Base-by-base conservation (phyloP, 768 basidiomycete species). In the Tylopilus felleus region DNA sequence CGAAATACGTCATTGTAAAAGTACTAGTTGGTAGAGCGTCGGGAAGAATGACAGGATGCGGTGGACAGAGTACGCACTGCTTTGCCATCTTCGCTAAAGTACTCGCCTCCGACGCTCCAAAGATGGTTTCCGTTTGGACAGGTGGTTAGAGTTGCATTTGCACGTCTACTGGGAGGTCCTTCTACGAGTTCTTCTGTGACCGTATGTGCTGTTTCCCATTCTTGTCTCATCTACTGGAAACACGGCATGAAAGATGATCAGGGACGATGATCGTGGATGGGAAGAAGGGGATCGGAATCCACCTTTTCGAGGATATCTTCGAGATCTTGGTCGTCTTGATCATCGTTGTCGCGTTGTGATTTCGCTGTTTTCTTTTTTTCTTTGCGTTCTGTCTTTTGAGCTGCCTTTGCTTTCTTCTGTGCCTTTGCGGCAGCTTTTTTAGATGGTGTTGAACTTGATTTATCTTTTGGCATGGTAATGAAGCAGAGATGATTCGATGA, bases 1-100 rank as follows among this genome's bases (percentile, higher is more conserved):
- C 93, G 78, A 68, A 86, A 94, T 0, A 92, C 84, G 60, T 94
- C 93, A 60, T 86, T 89, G 71, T 93, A 93, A 70, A 93, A 91
- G 65, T 91, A 82, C 88, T 90, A 47, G 4, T 21, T 10, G 21
- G 2, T 23, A 5, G 17, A n/a, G 2, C 12, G 36, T 58, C 5
- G 54, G 46, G 7, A 28, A 10, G 21, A 12, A 40, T 28, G 16
- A 4, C 12, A 25, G 3, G 16, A 10, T 7, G 22, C 0, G n/a
- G 1, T 13, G 25, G n/a, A 40, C 0, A n/a, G 13, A 1, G 14
- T 39, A 66, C 79, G 42, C 58, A 90, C 87, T 16, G 90, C 86
- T 65, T 83, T 88, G 12, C 83, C 83, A 55, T 95, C 94, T 43
- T 94, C 90, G 54, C 83, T 84, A 65, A 93, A 95, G 67, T 85